Conservation (phyloP, 2,329 filamentous ascomycete genomes). For the Xylaria sp. region DNA sequence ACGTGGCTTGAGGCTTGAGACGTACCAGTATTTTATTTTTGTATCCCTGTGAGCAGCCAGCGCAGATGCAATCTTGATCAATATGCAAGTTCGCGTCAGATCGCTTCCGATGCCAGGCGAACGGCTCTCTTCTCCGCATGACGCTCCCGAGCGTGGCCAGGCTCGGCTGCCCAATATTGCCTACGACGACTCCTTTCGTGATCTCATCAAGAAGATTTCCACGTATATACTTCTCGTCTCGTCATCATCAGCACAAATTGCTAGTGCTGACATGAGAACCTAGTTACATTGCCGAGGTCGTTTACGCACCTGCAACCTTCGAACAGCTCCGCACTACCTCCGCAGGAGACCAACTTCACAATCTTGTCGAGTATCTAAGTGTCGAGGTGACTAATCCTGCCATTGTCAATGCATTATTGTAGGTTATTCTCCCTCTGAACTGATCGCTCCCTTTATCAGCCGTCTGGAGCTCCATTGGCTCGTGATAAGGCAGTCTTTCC, state of each 20-base stretch:
- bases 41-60: slow-evolving; percentile 9
- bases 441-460: not conserved
- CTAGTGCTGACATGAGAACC: slow-evolving; percentile 19
- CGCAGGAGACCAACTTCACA: slow-evolving; percentile 67
- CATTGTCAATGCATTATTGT: slow-evolving; percentile 80
- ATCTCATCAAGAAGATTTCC: slow-evolving; percentile 74
- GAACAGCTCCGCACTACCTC: slow-evolving; percentile 77
- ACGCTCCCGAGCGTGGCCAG: slow-evolving; percentile 41
- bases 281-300: slow-evolving; percentile 71
- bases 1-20: not conserved
- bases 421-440: slow-evolving; percentile 51
- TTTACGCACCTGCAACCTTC: slow-evolving; percentile 75
- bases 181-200: slow-evolving; percentile 69
- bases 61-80: slow-evolving; percentile 22
- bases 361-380: slow-evolving; percentile 72
- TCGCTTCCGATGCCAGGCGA: slow-evolving; percentile 50
- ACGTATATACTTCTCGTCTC: slow-evolving; percentile 56
- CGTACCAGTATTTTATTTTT: not conserved
- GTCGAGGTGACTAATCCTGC: slow-evolving; percentile 73
- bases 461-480: not conserved
- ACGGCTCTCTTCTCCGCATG: slow-evolving; percentile 53
- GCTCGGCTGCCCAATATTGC: slow-evolving; percentile 66
- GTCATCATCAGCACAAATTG: not conserved
- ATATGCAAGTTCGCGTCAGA: slow-evolving; percentile 57
- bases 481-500: not conserved